phyloP scores from a whole-genome alignment of 176 grass and related monocot genomes.

The Aegilops bicornis region DNA sequence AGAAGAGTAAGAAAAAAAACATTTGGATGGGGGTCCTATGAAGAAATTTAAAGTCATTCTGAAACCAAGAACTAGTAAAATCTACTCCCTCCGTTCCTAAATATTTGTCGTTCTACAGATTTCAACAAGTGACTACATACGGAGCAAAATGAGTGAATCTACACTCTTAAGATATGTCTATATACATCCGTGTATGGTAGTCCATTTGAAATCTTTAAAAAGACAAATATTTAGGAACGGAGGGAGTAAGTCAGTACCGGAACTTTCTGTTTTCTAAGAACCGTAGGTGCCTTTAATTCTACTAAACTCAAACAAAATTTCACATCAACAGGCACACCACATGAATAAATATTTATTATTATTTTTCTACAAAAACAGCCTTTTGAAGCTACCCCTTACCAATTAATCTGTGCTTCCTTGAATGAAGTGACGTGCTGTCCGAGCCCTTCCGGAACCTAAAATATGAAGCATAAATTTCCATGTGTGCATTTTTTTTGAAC shows the following conservation, averaged over 20 bases:
- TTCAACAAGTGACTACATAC: no score
- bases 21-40: not conserved
- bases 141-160: no score
- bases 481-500: not conserved
- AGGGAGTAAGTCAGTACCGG: not conserved
- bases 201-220: no score
- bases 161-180: no score
- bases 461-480: not conserved
- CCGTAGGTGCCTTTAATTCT: not conserved
- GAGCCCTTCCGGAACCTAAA: conserved; percentile 39
- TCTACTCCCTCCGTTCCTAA: no score
- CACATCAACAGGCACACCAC: not conserved
- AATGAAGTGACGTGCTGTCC: conserved; percentile 20
- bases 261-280: not conserved
- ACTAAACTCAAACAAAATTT: not conserved
- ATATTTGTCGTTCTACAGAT: no score
- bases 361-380: not conserved
- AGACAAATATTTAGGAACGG: no score
- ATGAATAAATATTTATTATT: not conserved
- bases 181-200: no score
- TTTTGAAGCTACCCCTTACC: conserved; percentile 29
- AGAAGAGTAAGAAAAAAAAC: not conserved
- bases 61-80: not conserved
- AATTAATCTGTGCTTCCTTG: conserved; percentile 22
- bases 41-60: not conserved